Conservation (phyloP, 2,329 filamentous ascomycete species). For the Trichoderma hamatum region DNA sequence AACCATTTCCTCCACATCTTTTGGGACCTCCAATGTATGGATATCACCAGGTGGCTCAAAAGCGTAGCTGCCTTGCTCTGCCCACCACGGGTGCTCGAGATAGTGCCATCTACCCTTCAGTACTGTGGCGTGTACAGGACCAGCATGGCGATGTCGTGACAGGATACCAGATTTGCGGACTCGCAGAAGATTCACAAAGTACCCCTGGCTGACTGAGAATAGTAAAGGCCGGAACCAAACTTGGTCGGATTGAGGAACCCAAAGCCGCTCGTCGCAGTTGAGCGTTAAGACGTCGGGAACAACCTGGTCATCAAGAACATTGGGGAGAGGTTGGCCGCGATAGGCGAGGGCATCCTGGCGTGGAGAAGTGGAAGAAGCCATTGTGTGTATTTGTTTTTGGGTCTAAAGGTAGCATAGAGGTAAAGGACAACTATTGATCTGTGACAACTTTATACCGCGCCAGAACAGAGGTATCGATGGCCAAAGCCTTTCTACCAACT, state of each 20-base stretch:
- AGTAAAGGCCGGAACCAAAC: background rate
- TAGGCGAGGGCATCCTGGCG: background rate
- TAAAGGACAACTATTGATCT: background rate
- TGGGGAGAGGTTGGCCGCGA: background rate
- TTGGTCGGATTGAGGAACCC: background rate
- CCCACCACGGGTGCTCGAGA: conserved; percentile 6
- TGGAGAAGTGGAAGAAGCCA: background rate
- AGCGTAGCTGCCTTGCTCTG: background rate
- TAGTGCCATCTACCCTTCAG: conserved; percentile 1
- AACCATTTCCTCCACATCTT: conserved; percentile 1
- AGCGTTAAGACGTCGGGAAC: background rate
- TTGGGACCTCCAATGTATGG: background rate
- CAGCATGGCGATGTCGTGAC: conserved; percentile 1
- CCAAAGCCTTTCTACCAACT: background rate
- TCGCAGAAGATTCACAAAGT: background rate
- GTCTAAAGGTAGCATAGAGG: background rate
- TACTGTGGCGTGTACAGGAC: background rate
- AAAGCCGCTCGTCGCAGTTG: background rate
- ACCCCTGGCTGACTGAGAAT: background rate
- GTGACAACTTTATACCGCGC: background rate
- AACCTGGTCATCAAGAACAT: background rate
- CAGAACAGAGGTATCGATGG: background rate
- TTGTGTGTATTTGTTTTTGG: background rate
- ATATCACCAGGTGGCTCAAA: background rate
- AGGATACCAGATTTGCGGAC: background rate